Evolutionary conservation across 2,329 filamentous ascomycete genomes (phyloP), one percentile per base, ranked within the genome.

Genomic region (Talaromyces sp.): DNA sequence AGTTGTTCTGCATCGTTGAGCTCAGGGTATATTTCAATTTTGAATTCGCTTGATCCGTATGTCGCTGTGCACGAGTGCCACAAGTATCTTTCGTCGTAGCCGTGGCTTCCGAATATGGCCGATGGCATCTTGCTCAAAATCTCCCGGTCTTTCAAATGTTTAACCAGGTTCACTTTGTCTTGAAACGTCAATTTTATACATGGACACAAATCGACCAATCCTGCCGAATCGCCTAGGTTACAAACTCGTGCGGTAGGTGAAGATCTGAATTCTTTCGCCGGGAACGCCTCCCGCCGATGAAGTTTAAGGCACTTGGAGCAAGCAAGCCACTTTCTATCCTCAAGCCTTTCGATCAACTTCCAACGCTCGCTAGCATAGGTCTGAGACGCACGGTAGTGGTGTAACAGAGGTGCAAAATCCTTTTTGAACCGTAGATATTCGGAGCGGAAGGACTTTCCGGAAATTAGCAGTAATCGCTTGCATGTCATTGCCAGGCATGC

Each of bases 181-280:
- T 71, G 73, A 64, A 75, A 78, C 0, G 77, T 79, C 64, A 79
- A 63, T 66, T 79, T 79, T 61, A 74, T 76, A 73, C 77, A 79
- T 10, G 77, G 77, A 60, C 77, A 79, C 33, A 79, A 61, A 47
- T 79, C 77, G 45, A 79, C 75, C 49, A 79, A 68, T 6, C 77
- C 77, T 19, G 77, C 76, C 17, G 73, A 64, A 8, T 71, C 71
- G 13, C 77, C 77, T 56, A 78, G 54, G 43, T 74, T 72, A 62
- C 77, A 79, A 15, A 69, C 69, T 37, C 77, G 73, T 27, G 67
- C 67, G 47, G 76, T 74, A 5, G 77, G 52, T 17, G 74, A 74
- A 56, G 73, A 73, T 64, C 70, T 70, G n/a, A 78, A 58, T 63
- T 79, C 76, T 49, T 72, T 70, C 1, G 73, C 66, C 4, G 74